Evolutionary conservation across 441 rosid genomes (phyloP).

Genomic region (Corymbia calophylla): DNA sequence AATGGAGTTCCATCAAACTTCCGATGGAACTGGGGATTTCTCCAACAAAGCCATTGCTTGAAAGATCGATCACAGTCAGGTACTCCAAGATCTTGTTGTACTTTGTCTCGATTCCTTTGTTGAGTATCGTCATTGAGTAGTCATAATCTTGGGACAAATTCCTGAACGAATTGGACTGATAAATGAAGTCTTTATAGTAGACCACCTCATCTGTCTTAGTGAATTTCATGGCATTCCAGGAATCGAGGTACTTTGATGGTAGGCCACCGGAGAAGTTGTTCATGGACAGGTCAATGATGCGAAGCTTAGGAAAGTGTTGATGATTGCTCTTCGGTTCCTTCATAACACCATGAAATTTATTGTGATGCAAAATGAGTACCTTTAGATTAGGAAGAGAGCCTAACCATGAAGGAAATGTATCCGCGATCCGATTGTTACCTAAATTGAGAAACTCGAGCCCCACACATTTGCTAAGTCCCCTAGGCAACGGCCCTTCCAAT

Average conservation of each 20-base stretch:
- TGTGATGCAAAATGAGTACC: not conserved
- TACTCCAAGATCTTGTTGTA: not conserved
- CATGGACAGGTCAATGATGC: not conserved
- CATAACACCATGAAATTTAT: not conserved
- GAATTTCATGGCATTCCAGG: slow-evolving; percentile 4
- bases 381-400: not conserved
- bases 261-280: not conserved
- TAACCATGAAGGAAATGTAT: not conserved
- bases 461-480: not conserved
- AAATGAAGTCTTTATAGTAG: not conserved
- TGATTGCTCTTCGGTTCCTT: not conserved
- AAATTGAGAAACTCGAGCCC: not conserved
- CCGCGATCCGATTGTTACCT: not conserved
- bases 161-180: not conserved
- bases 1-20: not conserved
- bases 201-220: not conserved
- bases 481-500: not conserved
- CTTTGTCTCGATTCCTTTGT: not conserved
- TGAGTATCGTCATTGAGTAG: not conserved
- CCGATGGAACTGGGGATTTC: not conserved
- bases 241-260: not conserved
- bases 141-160: not conserved
- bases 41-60: not conserved
- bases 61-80: not conserved
- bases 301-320: not conserved